phyloP scores from a whole-genome alignment of 2,329 filamentous ascomycete genomes.

The Delphinella strobiligena region DNA sequence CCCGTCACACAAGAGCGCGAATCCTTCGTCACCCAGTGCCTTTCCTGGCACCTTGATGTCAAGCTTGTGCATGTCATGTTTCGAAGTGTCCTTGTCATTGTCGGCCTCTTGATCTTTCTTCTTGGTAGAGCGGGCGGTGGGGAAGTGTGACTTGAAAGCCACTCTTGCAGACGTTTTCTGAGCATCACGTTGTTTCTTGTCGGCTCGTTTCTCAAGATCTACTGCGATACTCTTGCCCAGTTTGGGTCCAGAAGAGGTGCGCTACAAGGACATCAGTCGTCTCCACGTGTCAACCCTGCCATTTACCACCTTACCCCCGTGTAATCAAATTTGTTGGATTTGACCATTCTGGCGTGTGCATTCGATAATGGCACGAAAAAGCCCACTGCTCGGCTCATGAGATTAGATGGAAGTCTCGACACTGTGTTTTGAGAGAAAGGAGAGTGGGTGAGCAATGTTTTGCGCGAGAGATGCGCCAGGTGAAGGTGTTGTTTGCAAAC shows the following conservation, averaged over 20 bases:
- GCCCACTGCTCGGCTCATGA: too few species aligned
- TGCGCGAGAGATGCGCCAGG: neutral
- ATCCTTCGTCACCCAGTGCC: slow-evolving; percentile 33
- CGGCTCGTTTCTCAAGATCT: slow-evolving; percentile 26
- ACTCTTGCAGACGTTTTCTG: slow-evolving; percentile 10
- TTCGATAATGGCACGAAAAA: too few species aligned
- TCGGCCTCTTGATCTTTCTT: slow-evolving; percentile 4
- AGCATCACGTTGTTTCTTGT: slow-evolving; percentile 17
- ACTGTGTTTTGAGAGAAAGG: neutral
- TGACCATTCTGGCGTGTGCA: slow-evolving; percentile 20
- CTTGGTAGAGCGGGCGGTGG: slow-evolving; percentile 4
- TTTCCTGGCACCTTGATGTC: slow-evolving; percentile 36
- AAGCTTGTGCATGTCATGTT: slow-evolving; percentile 17
- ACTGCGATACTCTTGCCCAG: slow-evolving; percentile 33
- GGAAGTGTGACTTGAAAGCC: slow-evolving; percentile 1
- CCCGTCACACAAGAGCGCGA: slow-evolving; percentile 29
- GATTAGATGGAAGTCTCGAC: too few species aligned
- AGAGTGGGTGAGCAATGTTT: neutral
- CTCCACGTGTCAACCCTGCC: neutral
- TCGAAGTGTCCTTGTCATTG: slow-evolving; percentile 9
- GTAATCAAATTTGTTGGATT: slow-evolving; percentile 26
- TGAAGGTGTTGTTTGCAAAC: neutral
- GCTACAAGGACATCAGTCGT: slow-evolving; percentile 17
- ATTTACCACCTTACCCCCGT: slow-evolving; percentile 12
- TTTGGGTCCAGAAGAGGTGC: slow-evolving; percentile 33